Conservation (phyloP, 2,329 filamentous ascomycete species). For the Colletotrichum sp. region DNA sequence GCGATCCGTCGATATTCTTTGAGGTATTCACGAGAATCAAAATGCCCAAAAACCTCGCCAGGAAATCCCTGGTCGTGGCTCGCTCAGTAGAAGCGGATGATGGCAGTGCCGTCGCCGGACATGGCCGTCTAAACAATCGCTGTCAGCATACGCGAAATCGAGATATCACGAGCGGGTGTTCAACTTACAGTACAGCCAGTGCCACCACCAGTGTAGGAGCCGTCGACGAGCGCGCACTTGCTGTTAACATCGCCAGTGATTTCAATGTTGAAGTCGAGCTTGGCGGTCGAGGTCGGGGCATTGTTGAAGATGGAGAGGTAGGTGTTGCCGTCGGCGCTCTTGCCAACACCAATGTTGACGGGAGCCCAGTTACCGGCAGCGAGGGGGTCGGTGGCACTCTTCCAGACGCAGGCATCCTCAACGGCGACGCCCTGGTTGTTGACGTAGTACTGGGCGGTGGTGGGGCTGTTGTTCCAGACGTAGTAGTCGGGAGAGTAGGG, state of each 20-base stretch:
- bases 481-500: constrained; percentile 77
- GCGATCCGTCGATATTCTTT: constrained; percentile 14
- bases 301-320: constrained; percentile 90
- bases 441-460: constrained; percentile 96
- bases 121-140: constrained; percentile 44
- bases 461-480: constrained; percentile 73
- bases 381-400: constrained; percentile 49
- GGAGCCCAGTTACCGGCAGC: constrained; percentile 86
- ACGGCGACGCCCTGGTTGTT: constrained; percentile 77
- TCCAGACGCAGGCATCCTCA: constrained; percentile 79
- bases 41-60: constrained; percentile 20
- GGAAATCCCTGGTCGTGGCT: constrained; percentile 22
- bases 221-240: constrained; percentile 70
- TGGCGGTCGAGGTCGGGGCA: constrained; percentile 71
- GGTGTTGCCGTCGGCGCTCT: constrained; percentile 66
- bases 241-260: constrained; percentile 69
- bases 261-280: constrained; percentile 80
- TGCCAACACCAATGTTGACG: constrained; percentile 82
- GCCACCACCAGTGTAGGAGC: constrained; percentile 62
- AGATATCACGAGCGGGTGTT: background rate
- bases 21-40: constrained; percentile 26
- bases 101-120: constrained; percentile 42
- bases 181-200: constrained; percentile 82
- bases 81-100: constrained; percentile 47
- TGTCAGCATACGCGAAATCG: background rate